Evolutionary conservation across 805 yeast species (phyloP), one percentile per base, ranked within the genome.

Genomic region (Barnettozyma botsteinii): DNA sequence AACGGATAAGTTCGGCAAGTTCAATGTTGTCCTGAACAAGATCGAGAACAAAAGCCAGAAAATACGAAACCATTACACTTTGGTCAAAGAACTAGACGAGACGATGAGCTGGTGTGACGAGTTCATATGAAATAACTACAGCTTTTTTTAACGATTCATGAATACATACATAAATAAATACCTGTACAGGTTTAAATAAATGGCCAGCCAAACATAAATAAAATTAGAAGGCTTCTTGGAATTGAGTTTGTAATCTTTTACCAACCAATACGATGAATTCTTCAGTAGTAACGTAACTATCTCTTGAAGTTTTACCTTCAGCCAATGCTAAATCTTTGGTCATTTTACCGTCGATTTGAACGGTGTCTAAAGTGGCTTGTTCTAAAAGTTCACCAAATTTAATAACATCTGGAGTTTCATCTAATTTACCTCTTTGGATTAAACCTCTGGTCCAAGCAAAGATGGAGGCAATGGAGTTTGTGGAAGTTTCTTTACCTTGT

Each of bases 371-470:
- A 35, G 91, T 85, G 39, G 96, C 94, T 59, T 72, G 66, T 70
- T 91, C 97, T 51, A 91, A 70, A 36, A 67, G 61, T 53, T 84
- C 72, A 48, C 85, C 98, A 61, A 91, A 91, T 52, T 76, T 65
- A 42, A 78, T 75, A 33, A 91, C 96, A 22, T 81, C 93, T 14
- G 94, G 93, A 31, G 96, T 88, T 38, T 66, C 65, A 64, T 91
- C 98, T 45, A 91, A 71, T 57, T 74, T 80, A 54, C 97, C 98
- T 69, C 98, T 84, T 69, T 89, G 96, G 49, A 79, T 78, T 37
- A 91, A 66, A 59, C 98, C 98, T 58, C 95, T 81, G 27, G 95
- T 73, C 98, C 98, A 91, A 23, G 98, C 98, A 59, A 83, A 91
- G 52, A 91, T 91, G 12, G 96, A 88, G 4, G 98, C 98, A 64